Percentiles rank a stretch among this genome's conserved stretches.
These are phyloP conservation scores for Saprolegnia parasitica DNA, from an alignment of 352 stramenopile species.

Conservation along the genomic window DNA sequence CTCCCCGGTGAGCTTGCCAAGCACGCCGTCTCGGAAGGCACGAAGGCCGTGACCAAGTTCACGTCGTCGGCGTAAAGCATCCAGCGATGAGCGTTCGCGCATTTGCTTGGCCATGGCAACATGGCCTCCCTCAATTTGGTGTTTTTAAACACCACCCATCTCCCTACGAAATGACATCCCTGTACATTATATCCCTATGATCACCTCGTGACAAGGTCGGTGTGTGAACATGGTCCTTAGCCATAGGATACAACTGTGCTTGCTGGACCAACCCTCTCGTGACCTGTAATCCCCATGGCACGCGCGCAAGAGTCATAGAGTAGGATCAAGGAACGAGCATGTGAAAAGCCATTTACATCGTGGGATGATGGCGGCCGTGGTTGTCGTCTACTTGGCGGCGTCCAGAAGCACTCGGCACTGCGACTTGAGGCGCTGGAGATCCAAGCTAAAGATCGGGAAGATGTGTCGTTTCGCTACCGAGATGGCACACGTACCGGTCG, in stretches of 20 bases:
- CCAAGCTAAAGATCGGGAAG: not conserved
- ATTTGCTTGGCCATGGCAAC: conserved; percentile 1
- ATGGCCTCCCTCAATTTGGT: conserved; percentile 40
- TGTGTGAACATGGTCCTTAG: too few species aligned
- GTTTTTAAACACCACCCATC: conserved; percentile 83
- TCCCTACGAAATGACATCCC: conserved; percentile 15
- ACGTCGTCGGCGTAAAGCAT: conserved; percentile 74
- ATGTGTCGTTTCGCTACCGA: not conserved
- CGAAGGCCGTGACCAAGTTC: conserved; percentile 94
- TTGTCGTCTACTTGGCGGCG: not conserved
- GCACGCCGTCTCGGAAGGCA: conserved; percentile 96
- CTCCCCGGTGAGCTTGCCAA: conserved; percentile 96
- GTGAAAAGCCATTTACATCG: too few species aligned
- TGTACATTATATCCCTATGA: not conserved
- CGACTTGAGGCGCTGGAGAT: conserved; percentile 23
- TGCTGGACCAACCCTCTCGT: too few species aligned
- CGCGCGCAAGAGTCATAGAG: too few species aligned
- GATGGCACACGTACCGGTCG: conserved; percentile 8
- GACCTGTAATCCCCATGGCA: too few species aligned
- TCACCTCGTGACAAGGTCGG: not conserved
- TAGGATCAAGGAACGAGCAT: too few species aligned
- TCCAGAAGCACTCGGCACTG: conserved; percentile 24
- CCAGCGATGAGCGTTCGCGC: not conserved
- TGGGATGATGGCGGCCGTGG: too few species aligned
- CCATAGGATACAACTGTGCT: too few species aligned